These are phyloP conservation scores for Begonia fuchsioides DNA, from an alignment of 306 rosid species.

Conservation along the genomic window DNA sequence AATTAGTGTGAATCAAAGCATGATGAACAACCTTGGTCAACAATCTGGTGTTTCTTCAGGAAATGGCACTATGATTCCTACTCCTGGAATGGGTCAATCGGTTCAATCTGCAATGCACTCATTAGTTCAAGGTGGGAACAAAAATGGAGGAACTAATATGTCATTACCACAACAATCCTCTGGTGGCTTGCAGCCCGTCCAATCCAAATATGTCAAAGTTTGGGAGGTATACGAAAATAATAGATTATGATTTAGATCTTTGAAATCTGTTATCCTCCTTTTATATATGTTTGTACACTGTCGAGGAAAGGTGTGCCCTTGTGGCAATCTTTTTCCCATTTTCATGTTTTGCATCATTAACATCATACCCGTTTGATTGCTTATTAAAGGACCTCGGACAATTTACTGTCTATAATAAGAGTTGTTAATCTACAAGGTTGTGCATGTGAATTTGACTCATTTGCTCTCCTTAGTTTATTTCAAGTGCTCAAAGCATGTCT, in stretches of 20 bases:
- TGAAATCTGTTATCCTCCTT: too few species aligned
- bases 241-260: too few species aligned
- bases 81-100: constrained; percentile 91
- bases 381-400: too few species aligned
- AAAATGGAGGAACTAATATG: constrained; percentile 49
- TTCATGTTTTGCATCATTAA: too few species aligned
- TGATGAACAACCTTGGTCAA: constrained; percentile 59
- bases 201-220: constrained; percentile 84
- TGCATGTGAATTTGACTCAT: too few species aligned
- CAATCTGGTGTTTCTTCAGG: constrained; percentile 78
- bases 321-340: too few species aligned
- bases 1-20: constrained; percentile 65
- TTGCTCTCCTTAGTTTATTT: too few species aligned
- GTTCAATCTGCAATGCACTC: constrained; percentile 61
- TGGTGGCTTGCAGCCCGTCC: constrained; percentile 49
- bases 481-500: neutral
- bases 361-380: too few species aligned
- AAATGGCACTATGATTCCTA: constrained; percentile 81
- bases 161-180: constrained; percentile 61
- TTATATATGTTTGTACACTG: too few species aligned
- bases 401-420: too few species aligned
- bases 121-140: constrained; percentile 29
- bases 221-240: constrained; percentile 67
- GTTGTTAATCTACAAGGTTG: too few species aligned
- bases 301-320: too few species aligned